Evolutionary conservation across 352 stramenopile species (phyloP).

Genomic region (Albugo candida): DNA sequence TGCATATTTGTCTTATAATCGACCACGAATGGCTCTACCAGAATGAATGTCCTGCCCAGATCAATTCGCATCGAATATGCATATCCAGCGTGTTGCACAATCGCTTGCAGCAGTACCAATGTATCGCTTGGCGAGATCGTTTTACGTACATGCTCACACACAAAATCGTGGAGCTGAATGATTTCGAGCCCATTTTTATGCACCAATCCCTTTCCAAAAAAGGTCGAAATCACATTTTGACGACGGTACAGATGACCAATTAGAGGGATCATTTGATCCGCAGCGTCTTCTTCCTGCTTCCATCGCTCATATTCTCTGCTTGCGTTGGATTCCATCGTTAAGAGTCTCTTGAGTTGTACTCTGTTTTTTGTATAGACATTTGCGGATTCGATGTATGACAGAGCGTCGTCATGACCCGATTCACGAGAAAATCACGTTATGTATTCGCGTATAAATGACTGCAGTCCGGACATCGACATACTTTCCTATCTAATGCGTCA

Average conservation of each 20-base stretch:
- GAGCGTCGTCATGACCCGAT: too few relatives aligned
- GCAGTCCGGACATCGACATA: too few relatives aligned
- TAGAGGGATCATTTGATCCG: conserved; percentile 69
- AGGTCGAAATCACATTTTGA: conserved; percentile 60
- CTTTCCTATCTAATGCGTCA: too few relatives aligned
- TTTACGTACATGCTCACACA: conserved; percentile 74
- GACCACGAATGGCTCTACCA: conserved; percentile 37
- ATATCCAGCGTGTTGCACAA: conserved; percentile 33
- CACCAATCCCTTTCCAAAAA: conserved; percentile 68
- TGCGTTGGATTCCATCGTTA: too few relatives aligned
- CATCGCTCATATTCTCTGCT: conserved; percentile 41
- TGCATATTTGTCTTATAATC: conserved; percentile 16
- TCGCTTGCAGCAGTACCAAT: conserved; percentile 41
- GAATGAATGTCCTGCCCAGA: conserved; percentile 49
- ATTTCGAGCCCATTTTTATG: conserved; percentile 76
- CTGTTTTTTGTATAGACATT: too few relatives aligned
- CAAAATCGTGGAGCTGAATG: conserved; percentile 65
- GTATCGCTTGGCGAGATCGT: conserved; percentile 51
- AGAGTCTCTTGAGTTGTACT: too few relatives aligned
- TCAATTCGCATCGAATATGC: conserved; percentile 56
- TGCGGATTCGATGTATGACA: too few relatives aligned
- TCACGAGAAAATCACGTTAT: too few relatives aligned
- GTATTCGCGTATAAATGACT: too few relatives aligned
- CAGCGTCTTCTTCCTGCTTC: conserved; percentile 63
- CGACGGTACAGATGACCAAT: conserved; percentile 66